Base-by-base conservation (phyloP, 768 basidiomycete species). In the Crucibulum laeve region DNA sequence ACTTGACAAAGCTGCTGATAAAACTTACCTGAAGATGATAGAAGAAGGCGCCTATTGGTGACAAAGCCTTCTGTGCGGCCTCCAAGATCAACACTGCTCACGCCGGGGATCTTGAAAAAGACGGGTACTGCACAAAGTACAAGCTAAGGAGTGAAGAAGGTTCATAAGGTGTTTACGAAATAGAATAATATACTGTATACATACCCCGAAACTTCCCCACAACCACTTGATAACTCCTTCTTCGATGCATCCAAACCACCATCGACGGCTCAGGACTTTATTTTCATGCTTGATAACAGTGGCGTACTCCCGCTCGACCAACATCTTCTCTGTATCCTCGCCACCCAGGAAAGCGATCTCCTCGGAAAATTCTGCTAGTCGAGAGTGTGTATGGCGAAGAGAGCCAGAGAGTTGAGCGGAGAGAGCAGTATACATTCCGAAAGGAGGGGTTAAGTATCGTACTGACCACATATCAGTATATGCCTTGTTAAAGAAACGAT, bases 221-320 rank as follows among this genome's bases (percentile, higher is more conserved):
- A 94, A 56, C 86, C 85, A 97, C 65, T 99, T 98, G 55, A 97
- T 85, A 34, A 99, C 83, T 2, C 90, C 92, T 63, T 98, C 95
- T 62, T 99, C 95, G 14, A 85, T 78, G 57, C 92, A 87, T 1
- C 86, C 82, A 62, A 95, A 91, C 86, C 85, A 90, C 77, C 94
- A 89, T 25, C 86, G 72, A 49, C 87, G 82, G 21, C 76, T 67
- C 52, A 94, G 70, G 1, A 94, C 86, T 45, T 76, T 75, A 51
- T 86, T 86, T 61, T 93, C 87, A 52, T 98, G 95, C 57, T 82
- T 82, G 45, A 95, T 74, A 19, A 95, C 73, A 5, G 79, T 78
- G 22, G 85, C 84, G 60, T 94, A 97, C 51, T 89, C 87, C 38
- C 90, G 74, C 61, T 97, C 94, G 42, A 97, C 76, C 4, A 93